These are phyloP conservation scores for Scortechinia acanthostroma DNA, from an alignment of 2,329 filamentous ascomycete genomes.

Conservation along the genomic window DNA sequence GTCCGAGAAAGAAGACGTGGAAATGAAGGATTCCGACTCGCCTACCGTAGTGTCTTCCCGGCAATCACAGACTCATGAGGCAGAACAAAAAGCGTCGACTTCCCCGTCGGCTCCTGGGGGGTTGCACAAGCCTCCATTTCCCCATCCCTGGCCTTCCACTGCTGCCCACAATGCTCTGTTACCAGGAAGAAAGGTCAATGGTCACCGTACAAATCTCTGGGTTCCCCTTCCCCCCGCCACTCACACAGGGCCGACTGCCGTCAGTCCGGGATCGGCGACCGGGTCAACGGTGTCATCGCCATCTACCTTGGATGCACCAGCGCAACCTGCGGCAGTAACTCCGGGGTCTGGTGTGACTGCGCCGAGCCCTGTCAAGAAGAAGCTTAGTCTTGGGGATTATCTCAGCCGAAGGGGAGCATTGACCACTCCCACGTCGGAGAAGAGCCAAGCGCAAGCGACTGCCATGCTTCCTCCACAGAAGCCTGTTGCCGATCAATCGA, in stretches of 20 bases:
- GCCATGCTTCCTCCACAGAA: conserved; percentile 12
- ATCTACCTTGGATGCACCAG: conserved; percentile 14
- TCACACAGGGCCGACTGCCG: conserved; percentile 10
- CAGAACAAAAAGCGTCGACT: neutral
- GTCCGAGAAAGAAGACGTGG: conserved; percentile 24
- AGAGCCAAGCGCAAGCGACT: conserved; percentile 16
- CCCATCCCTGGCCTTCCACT: conserved; percentile 17
- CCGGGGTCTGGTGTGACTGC: conserved; percentile 20
- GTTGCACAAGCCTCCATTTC: conserved; percentile 4
- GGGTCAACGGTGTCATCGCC: conserved; percentile 11
- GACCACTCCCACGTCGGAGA: conserved; percentile 27
- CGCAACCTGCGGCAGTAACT: conserved; percentile 8
- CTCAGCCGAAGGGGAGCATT: conserved; percentile 26
- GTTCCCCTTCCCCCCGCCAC: neutral
- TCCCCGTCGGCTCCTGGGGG: conserved; percentile 4
- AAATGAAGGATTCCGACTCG: conserved; percentile 32
- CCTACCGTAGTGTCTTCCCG: conserved; percentile 10
- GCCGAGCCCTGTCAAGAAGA: conserved; percentile 38
- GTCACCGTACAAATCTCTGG: conserved; percentile 1
- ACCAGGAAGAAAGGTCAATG: conserved; percentile 10
- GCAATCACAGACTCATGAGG: neutral
- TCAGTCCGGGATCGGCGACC: conserved; percentile 14
- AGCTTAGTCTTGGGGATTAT: conserved; percentile 38
- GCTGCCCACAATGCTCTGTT: conserved; percentile 23
- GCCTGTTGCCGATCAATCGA: too few relatives aligned